A percentile compares a stretch with the other conserved stretches of the same genome.
Conservation (phyloP, 345 rosid species). For the Pseudoturritis turrita region DNA sequence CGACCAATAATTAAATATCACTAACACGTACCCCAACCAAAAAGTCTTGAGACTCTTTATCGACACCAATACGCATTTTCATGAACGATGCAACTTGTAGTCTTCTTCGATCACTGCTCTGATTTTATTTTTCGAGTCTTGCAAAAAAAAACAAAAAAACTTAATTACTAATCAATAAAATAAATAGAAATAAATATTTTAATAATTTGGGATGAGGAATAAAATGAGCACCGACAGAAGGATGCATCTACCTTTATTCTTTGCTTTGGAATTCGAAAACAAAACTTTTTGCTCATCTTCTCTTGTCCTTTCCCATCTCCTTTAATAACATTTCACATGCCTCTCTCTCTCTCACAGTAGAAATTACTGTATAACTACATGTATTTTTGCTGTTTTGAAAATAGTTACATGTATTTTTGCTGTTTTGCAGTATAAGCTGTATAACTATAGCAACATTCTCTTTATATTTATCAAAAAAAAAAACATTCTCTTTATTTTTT, state of each 20-base stretch:
- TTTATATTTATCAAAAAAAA: too few species aligned
- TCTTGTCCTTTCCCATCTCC: too few species aligned
- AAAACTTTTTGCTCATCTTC: not conserved
- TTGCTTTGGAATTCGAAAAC: constrained; percentile 7
- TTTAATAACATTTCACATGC: too few species aligned
- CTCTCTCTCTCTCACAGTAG: too few species aligned
- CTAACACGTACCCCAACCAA: not conserved
- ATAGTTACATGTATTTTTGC: too few species aligned
- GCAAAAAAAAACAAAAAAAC: not conserved
- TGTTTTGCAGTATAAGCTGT: too few species aligned
- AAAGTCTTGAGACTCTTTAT: not conserved
- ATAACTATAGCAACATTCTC: too few species aligned
- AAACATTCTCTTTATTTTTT: too few species aligned
- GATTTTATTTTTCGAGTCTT: not conserved
- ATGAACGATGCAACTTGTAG: constrained; percentile 10
- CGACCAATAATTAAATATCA: not conserved
- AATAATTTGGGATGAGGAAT: constrained; percentile 1
- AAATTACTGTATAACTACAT: too few species aligned
- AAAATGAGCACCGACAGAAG: constrained; percentile 29
- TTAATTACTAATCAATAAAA: not conserved
- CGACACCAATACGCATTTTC: not conserved
- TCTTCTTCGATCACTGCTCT: not conserved
- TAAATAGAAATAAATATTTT: not conserved
- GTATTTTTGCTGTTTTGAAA: too few species aligned
- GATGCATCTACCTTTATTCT: constrained; percentile 26